These are phyloP conservation scores for Aureobasidium melanogenum DNA, from an alignment of 2,329 filamentous ascomycete species.

Conservation along the genomic window DNA sequence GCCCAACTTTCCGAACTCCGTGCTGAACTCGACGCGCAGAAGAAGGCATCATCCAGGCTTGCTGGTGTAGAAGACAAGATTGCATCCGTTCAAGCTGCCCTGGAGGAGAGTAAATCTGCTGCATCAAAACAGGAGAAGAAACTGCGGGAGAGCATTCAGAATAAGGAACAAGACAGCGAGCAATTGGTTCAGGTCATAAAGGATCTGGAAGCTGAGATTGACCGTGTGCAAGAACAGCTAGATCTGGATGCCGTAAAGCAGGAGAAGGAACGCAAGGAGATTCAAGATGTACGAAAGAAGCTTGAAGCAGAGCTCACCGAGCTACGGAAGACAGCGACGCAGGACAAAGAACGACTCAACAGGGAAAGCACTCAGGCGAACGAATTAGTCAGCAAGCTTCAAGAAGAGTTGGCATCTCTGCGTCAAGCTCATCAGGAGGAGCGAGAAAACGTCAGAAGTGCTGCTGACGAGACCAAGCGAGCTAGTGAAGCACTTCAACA, in stretches of 20 bases:
- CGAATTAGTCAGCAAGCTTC: constrained; percentile 6
- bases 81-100: constrained; percentile 23
- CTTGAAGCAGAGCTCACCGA: constrained; percentile 2
- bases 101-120: constrained; percentile 19
- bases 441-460: background rate
- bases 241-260: constrained; percentile 13
- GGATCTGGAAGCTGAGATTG: constrained; percentile 27
- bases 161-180: constrained; percentile 24
- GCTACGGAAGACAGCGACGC: background rate
- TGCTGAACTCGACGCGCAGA: constrained; percentile 20
- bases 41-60: constrained; percentile 19
- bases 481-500: constrained; percentile 11
- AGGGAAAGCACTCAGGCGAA: constrained; percentile 6
- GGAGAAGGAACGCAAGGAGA: constrained; percentile 14
- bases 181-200: constrained; percentile 23
- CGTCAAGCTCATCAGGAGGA: background rate
- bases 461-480: constrained; percentile 11
- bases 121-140: constrained; percentile 24
- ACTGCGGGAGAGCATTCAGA: constrained; percentile 21
- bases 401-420: constrained; percentile 11
- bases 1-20: constrained; percentile 19
- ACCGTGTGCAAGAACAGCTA: constrained; percentile 22
- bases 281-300: background rate
- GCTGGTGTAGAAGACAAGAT: constrained; percentile 25
- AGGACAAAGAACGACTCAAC: constrained; percentile 8